These are phyloP conservation scores for Trichosporon faecale DNA, from an alignment of 1,284 basidiomycete species.

Conservation along the genomic window DNA sequence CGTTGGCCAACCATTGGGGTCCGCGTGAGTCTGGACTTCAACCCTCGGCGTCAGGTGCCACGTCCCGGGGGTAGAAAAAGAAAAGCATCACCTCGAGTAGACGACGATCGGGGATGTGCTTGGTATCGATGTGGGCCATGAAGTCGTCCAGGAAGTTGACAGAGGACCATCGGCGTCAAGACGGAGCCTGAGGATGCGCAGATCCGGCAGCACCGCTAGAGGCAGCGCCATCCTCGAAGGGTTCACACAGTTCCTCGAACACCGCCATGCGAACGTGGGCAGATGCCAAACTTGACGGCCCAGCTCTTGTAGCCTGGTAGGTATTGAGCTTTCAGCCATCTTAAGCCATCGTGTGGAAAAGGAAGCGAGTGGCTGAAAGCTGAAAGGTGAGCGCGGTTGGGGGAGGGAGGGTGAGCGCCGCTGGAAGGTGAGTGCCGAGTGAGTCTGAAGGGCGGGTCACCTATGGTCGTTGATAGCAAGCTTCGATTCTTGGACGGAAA, in stretches of 20 bases:
- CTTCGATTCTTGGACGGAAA: too few relatives aligned
- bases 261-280: not conserved
- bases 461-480: too few relatives aligned
- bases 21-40: too few relatives aligned
- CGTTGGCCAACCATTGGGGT: too few relatives aligned
- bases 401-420: too few relatives aligned
- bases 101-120: not conserved
- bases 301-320: not conserved
- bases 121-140: not conserved
- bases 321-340: not conserved
- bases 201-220: not conserved
- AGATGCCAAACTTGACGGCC: not conserved
- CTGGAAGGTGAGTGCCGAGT: too few relatives aligned
- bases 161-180: not conserved
- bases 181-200: not conserved
- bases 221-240: not conserved
- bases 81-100: too few relatives aligned
- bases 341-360: not conserved
- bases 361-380: too few relatives aligned
- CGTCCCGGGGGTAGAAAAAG: too few relatives aligned
- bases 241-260: not conserved
- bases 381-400: too few relatives aligned
- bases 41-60: too few relatives aligned
- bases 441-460: too few relatives aligned
- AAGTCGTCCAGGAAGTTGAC: not conserved